phyloP scores from a whole-genome alignment of 345 rosid genomes.

The Euphorbia tirucalli region DNA sequence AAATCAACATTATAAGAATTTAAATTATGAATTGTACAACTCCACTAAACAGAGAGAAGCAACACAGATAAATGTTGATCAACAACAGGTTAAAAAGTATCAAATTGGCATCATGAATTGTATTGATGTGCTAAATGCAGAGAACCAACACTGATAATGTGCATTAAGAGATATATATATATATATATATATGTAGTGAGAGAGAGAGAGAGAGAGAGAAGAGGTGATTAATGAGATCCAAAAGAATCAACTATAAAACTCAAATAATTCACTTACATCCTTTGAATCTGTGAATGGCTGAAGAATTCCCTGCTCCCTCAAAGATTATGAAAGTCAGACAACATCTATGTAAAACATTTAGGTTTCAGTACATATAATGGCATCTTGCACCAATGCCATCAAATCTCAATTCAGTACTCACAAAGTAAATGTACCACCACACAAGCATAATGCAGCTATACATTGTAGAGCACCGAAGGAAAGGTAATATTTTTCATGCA shows the following conservation, averaged over 20 bases:
- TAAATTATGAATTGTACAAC: no score
- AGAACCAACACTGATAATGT: no score
- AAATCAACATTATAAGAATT: no score
- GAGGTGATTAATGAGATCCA: no score
- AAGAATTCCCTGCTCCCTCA: constrained; percentile 77
- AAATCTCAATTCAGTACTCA: neutral
- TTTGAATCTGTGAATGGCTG: constrained; percentile 77
- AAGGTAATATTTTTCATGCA: constrained; percentile 16
- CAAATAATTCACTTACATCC: constrained; percentile 60
- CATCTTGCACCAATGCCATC: constrained; percentile 46
- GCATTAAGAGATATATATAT: no score
- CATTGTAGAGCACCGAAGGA: constrained; percentile 3
- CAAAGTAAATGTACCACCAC: neutral
- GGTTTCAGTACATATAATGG: constrained; percentile 84
- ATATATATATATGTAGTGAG: no score
- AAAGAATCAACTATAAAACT: neutral
- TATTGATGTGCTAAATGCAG: no score
- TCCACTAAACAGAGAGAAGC: no score
- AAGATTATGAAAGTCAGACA: constrained; percentile 76
- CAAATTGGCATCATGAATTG: no score
- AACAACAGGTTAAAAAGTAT: no score
- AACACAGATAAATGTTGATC: no score
- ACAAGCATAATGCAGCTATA: neutral
- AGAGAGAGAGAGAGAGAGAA: no score
- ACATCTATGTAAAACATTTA: constrained; percentile 86